phyloP scores from a whole-genome alignment of 805 yeast species.

The Wickerhamiella spandovensis region DNA sequence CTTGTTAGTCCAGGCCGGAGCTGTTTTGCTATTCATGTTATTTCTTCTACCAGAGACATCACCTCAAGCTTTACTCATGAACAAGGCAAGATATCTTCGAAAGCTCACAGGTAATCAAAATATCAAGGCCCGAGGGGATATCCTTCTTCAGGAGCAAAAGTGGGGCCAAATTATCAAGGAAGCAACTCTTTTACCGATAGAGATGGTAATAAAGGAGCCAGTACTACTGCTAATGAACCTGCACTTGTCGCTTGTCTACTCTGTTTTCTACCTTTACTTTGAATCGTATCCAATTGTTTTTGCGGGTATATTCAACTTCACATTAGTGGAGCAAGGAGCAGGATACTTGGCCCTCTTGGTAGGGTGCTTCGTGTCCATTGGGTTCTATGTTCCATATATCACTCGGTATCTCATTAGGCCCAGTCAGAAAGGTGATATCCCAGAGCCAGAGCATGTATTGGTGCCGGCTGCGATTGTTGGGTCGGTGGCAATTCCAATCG shows the following conservation, averaged over 20 bases:
- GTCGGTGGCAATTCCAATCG: constrained; percentile 32
- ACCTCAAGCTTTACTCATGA: constrained; percentile 31
- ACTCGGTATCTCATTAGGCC: not conserved
- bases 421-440: not conserved
- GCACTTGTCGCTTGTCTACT: constrained; percentile 40
- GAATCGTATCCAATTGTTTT: constrained; percentile 52
- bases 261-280: constrained; percentile 41
- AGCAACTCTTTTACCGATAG: constrained; percentile 39
- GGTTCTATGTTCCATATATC: constrained; percentile 5
- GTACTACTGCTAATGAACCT: constrained; percentile 38
- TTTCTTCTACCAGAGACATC: constrained; percentile 39
- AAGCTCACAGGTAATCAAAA: constrained; percentile 26
- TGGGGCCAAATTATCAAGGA: constrained; percentile 22
- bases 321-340: constrained; percentile 34
- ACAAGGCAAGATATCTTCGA: constrained; percentile 38
- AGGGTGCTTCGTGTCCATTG: constrained; percentile 33
- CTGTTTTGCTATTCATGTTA: constrained; percentile 25
- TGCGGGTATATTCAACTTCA: constrained; percentile 32
- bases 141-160: constrained; percentile 8
- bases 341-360: constrained; percentile 35
- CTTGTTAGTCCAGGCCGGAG: constrained; percentile 29
- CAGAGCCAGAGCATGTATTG: constrained; percentile 11
- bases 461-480: constrained; percentile 28
- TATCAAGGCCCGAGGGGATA: constrained; percentile 12
- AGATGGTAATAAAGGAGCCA: constrained; percentile 39